phyloP scores from a whole-genome alignment of 176 grass and related monocot species.

The Pharus latifolius region DNA sequence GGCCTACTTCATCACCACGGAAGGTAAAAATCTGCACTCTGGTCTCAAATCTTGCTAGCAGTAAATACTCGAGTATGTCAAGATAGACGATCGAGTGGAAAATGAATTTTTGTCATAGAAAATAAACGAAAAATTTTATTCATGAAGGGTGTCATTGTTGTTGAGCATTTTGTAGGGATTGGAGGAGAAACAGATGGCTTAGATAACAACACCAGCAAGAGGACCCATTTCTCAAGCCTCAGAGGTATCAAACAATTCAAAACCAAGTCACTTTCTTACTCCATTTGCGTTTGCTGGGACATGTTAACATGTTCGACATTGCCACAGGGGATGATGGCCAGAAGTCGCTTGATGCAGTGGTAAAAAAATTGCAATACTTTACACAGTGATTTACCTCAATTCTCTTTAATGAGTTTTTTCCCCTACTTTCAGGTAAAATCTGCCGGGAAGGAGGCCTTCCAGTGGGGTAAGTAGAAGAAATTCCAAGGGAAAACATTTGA shows the following conservation, averaged over 20 bases:
- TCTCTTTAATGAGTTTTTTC: not conserved
- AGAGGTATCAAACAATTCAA: not conserved
- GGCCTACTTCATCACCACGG: constrained; percentile 62
- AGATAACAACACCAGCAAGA: constrained; percentile 30
- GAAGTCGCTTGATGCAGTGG: constrained; percentile 79
- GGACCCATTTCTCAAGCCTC: constrained; percentile 46
- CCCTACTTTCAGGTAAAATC: constrained; percentile 49
- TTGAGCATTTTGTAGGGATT: not conserved
- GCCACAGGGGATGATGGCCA: constrained; percentile 55
- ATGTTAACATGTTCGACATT: not conserved
- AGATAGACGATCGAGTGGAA: too few relatives aligned
- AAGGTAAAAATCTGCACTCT: too few relatives aligned
- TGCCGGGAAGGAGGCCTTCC: constrained; percentile 66
- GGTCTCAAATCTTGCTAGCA: too few relatives aligned
- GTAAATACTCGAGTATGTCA: too few relatives aligned
- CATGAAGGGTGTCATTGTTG: too few relatives aligned
- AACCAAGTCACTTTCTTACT: not conserved
- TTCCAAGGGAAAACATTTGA: too few relatives aligned
- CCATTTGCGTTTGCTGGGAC: not conserved
- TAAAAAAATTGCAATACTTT: not conserved
- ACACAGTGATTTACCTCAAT: not conserved
- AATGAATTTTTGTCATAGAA: too few relatives aligned
- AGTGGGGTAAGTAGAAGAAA: constrained; percentile 53
- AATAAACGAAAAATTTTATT: too few relatives aligned
- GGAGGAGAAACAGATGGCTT: constrained; percentile 12